Evolutionary conservation across 768 basidiomycete genomes (phyloP), one percentile per base, ranked within the genome.

Genomic region (Lyophyllum shimeji): DNA sequence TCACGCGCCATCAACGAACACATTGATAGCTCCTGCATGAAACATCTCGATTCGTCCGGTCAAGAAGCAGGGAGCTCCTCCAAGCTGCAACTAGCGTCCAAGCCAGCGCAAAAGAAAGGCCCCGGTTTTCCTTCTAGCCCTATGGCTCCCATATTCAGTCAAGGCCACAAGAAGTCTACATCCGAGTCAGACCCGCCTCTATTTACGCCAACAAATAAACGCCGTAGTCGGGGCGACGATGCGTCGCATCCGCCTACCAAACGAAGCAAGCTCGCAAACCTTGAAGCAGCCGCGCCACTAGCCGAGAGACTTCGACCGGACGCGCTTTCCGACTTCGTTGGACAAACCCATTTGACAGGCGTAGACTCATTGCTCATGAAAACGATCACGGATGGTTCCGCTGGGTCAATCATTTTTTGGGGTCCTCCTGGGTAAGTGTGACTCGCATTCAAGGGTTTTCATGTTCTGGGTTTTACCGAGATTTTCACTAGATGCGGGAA

Each of bases 251-350:
- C 53, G 7, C 15, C 55, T 24, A 45, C 39, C 17, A 70, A 60
- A 62, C 67, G 63, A 54, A 65, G 33, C 54, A 64, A 62, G 56
- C 44, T 54, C 50, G 37, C 37, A 25, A 46, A 56, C 46, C 42
- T 56, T 11, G 57, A 58, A 52, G 53, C 59, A 8, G 75, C 77
- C 13, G 71, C 77, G 2, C 89, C 89, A 0, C 70, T 93, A 1
- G 88, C 93, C 0, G 92, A 93, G 65, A 77, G 79, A 18, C 77
- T 93, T 42, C 79, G 92, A 8, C 92, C 92, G 1, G 76, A 72
- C 12, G 68, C 68, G 3, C 71, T 93, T 17, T 78, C 79, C 1
- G 84, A 89, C 2, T 88, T 90, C 57, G 73, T 93, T 25, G 92
- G 92, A 2, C 92, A 95, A 64, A 66, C 67, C 18, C 83, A 89